Percentiles rank a stretch among this genome's conserved stretches.
Conservation (phyloP, 306 rosid genomes). For the Senna siamea region DNA sequence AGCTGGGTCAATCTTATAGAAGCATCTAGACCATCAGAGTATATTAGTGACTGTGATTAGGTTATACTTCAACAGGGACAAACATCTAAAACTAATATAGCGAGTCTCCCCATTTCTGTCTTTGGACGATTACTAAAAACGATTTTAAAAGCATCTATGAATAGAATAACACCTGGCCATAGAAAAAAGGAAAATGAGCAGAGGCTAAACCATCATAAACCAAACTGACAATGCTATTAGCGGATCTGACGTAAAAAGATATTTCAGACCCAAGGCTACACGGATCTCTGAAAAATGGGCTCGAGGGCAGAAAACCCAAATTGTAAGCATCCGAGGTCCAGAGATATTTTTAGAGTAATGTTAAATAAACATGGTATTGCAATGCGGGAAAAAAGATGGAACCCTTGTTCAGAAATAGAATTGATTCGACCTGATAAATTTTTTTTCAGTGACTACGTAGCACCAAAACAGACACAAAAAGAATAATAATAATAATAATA, state of each 20-base stretch:
- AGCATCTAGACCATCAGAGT: background rate
- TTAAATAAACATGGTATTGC: background rate
- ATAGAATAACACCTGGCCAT: background rate
- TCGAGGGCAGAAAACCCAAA: slow-evolving; percentile 4
- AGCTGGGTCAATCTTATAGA: too few relatives aligned
- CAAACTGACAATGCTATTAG: slow-evolving; percentile 28
- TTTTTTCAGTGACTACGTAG: slow-evolving; percentile 28
- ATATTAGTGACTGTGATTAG: background rate
- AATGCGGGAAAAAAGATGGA: slow-evolving; percentile 23
- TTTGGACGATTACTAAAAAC: background rate
- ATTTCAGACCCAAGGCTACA: background rate
- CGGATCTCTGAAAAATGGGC: slow-evolving; percentile 47
- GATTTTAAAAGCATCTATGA: slow-evolving; percentile 5
- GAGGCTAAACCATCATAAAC: background rate
- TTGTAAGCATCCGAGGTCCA: slow-evolving; percentile 48
- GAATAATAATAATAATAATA: too few relatives aligned
- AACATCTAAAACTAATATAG: background rate
- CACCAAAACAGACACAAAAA: background rate
- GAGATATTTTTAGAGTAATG: background rate
- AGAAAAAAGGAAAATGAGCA: background rate
- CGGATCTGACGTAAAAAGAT: slow-evolving; percentile 57
- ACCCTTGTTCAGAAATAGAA: background rate
- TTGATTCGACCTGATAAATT: slow-evolving; percentile 9
- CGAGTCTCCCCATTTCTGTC: background rate
- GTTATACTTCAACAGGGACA: background rate